Base-by-base conservation (phyloP, 2,329 filamentous ascomycete genomes). In the Pezizomycotina sp. region DNA sequence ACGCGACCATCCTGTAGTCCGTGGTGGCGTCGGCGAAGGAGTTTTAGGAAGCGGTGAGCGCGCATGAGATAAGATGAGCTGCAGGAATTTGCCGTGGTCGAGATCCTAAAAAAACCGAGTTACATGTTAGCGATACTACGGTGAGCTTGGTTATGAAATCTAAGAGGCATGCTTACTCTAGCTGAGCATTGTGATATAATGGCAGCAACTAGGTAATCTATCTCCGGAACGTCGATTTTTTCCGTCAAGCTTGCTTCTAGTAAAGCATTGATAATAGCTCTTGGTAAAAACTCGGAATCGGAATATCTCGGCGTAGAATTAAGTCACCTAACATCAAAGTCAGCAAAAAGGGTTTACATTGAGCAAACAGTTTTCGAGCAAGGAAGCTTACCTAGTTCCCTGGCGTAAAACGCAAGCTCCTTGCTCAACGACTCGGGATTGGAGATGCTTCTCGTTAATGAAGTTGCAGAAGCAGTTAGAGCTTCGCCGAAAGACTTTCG, bases 71-170 rank as follows among this genome's bases (percentile, higher is more conserved):
- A 51, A 39, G 12, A 48, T 18, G 10, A 45, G 41, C 28, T 49
- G 47, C 7, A 51, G 32, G 6, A 50, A 21, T 31, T 51, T 51
- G 13, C 43, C 43, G 26, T 48, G 35, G 31, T 51, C 45, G 6
- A 51, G 33, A n/a, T 28, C 27, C 48, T 49, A 31, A 21, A 39
- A 8, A 7, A 12, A 24, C 22, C 22, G 22, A 24, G 22, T 8
- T 24, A 12, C 22, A 24, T 24, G 22, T 24, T 24, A 24, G 22
- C 12, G 12, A n/a, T n/a, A n/a, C n/a, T n/a, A n/a, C n/a, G n/a
- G n/a, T n/a, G n/a, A n/a, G n/a, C n/a, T n/a, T n/a, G n/a, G n/a
- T n/a, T n/a, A n/a, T n/a, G n/a, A n/a, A n/a, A n/a, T n/a, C 13
- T 21, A 14, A 15, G 3, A n/a, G 3, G 10, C 13, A 14, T n/a